Conservation (phyloP, 2,329 filamentous ascomycete species). For the Dendryphion nanum region DNA sequence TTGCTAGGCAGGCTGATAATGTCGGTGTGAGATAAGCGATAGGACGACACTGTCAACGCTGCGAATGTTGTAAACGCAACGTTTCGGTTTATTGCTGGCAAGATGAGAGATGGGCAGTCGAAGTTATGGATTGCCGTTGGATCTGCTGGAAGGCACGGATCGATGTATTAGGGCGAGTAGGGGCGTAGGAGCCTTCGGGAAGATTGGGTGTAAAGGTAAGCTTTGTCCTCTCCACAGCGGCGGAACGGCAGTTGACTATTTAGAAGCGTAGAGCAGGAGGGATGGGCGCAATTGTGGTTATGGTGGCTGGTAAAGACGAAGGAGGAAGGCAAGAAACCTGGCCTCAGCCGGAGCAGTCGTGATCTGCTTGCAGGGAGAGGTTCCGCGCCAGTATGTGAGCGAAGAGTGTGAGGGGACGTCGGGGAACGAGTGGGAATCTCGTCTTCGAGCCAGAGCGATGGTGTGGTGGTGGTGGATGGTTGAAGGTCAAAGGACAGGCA, state of each 20-base stretch:
- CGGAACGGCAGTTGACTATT: neutral
- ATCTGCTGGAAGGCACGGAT: slow-evolving; percentile 9
- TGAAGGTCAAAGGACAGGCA: slow-evolving; percentile 2
- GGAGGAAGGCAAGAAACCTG: slow-evolving; percentile 45
- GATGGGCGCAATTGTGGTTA: slow-evolving; percentile 28
- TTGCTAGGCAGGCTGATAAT: too few relatives aligned
- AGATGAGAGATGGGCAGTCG: too few relatives aligned
- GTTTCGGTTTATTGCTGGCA: too few relatives aligned
- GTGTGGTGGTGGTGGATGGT: slow-evolving; percentile 7
- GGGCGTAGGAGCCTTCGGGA: slow-evolving; percentile 14
- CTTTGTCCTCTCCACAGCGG: neutral
- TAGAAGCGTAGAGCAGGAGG: neutral
- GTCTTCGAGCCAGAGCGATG: slow-evolving; percentile 42
- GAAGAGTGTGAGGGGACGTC: slow-evolving; percentile 26
- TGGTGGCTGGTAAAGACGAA: slow-evolving; percentile 46
- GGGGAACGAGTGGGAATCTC: slow-evolving; percentile 30
- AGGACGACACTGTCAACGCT: too few relatives aligned
- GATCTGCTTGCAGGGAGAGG: slow-evolving; percentile 33
- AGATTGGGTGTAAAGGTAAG: slow-evolving; percentile 7
- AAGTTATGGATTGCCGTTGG: too few relatives aligned
- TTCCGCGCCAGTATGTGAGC: slow-evolving; percentile 24
- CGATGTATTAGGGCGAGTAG: slow-evolving; percentile 33
- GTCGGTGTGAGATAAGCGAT: too few relatives aligned
- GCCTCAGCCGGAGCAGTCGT: slow-evolving; percentile 43
- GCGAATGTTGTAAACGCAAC: too few relatives aligned